phyloP scores from a whole-genome alignment of 2,329 filamentous ascomycete species.

The Capronia coronata region DNA sequence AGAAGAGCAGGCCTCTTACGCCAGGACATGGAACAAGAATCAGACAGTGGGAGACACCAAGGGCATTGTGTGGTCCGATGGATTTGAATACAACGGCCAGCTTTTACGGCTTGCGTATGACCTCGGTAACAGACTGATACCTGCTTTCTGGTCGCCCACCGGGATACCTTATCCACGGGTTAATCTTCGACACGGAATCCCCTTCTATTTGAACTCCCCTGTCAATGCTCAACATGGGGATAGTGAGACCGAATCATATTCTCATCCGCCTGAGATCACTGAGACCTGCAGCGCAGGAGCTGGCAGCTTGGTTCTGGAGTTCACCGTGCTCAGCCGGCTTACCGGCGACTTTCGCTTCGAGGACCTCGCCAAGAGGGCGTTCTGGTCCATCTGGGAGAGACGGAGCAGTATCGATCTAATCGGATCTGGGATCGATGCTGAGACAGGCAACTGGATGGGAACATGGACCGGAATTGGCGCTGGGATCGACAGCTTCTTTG shows the following conservation, averaged over 20 bases:
- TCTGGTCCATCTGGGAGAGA: slow-evolving; percentile 93
- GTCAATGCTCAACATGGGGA: slow-evolving; percentile 45
- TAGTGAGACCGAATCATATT: slow-evolving; percentile 20
- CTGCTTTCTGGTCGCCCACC: slow-evolving; percentile 85
- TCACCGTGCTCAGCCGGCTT: slow-evolving; percentile 80
- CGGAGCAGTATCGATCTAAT: slow-evolving; percentile 81
- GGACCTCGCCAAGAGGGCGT: slow-evolving; percentile 79
- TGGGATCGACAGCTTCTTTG: slow-evolving; percentile 96
- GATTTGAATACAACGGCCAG: slow-evolving; percentile 81
- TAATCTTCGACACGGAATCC: slow-evolving; percentile 82
- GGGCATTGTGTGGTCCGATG: slow-evolving; percentile 64
- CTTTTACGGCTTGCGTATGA: slow-evolving; percentile 83
- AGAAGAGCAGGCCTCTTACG: slow-evolving; percentile 34
- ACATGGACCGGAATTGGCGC: slow-evolving; percentile 90
- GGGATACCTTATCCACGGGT: slow-evolving; percentile 92
- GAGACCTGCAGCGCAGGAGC: slow-evolving; percentile 96
- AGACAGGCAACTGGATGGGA: slow-evolving; percentile 82
- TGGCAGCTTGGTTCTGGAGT: slow-evolving; percentile 90
- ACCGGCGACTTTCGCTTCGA: slow-evolving; percentile 86
- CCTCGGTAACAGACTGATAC: slow-evolving; percentile 73
- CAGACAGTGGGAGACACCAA: slow-evolving; percentile 19
- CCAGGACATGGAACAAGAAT: slow-evolving; percentile 39
- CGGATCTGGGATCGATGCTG: slow-evolving; percentile 85
- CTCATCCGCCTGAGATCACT: slow-evolving; percentile 62
- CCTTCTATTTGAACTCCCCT: slow-evolving; percentile 84